These are phyloP conservation scores for Moesziomyces globuligerus DNA, from an alignment of 1,284 basidiomycete genomes.

Conservation along the genomic window DNA sequence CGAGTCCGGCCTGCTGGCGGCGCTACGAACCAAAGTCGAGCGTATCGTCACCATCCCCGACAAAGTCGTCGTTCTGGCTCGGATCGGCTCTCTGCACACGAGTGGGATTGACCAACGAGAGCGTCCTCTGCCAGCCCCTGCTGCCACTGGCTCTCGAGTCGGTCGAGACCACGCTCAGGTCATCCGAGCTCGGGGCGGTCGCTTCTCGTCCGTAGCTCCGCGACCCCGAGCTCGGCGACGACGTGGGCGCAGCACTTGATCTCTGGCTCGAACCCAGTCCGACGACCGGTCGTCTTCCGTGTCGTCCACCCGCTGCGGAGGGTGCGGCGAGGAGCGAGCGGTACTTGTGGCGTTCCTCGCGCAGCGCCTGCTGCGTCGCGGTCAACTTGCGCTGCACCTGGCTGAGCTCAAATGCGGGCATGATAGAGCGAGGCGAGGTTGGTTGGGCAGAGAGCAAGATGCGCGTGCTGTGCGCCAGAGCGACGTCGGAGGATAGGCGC, in stretches of 20 bases:
- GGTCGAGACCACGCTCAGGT: neutral
- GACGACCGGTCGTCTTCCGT: conserved; percentile 15
- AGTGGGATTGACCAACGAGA: conserved; percentile 39
- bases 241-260: conserved; percentile 1
- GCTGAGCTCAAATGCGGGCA: neutral
- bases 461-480: conserved; percentile 7
- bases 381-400: conserved; percentile 18
- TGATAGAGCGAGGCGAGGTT: neutral
- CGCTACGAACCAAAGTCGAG: conserved; percentile 1
- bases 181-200: conserved; percentile 17
- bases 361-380: conserved; percentile 27
- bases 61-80: conserved; percentile 29
- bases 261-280: conserved; percentile 11
- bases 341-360: conserved; percentile 47
- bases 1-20: too few relatives aligned
- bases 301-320: conserved; percentile 1
- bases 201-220: conserved; percentile 3
- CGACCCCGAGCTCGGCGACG: conserved; percentile 1
- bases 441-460: conserved; percentile 1
- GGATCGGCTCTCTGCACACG: conserved; percentile 30
- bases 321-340: conserved; percentile 43
- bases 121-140: conserved; percentile 8
- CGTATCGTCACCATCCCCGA: conserved; percentile 20
- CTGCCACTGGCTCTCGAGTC: neutral
- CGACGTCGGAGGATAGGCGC: conserved; percentile 1